Base-by-base conservation (phyloP, 2,329 filamentous ascomycete genomes). In the Aspergillus sp. region DNA sequence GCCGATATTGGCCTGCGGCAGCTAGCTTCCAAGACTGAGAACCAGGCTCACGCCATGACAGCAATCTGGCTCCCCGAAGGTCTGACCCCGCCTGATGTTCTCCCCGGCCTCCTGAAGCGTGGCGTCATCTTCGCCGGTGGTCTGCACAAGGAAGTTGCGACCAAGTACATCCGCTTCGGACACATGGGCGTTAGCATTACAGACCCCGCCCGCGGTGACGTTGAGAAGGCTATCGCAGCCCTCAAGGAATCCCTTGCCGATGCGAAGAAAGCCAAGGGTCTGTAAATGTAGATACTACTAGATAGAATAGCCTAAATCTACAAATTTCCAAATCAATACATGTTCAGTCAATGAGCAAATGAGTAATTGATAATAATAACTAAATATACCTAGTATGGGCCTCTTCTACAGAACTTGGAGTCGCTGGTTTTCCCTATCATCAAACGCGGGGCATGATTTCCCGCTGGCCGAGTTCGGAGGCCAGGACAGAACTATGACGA, bases 31-130 rank as follows among this genome's bases (percentile, higher is more conserved):
- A 90, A 93, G 74, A 89, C 90, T 0, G 91, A 93, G 68, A 90
- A 96, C 76, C 93, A 98, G 79, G 92, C 95, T 43, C 93, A 96
- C 75, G 92, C 90, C 68, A 99, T 99, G 95, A 99, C 95, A 3
- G 93, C 95, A 58, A 95, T 99, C 66, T 97, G 95, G 77, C 84
- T 99, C 55, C 95, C 95, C 2, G 91, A 98, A 61, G 88, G 84
- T 41, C 79, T 98, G 53, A 87, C 88, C 66, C 88, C 90, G 31
- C 84, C 92, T 2, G 90, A 96, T 64, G 81, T 99, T 35, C 82
- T 99, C 53, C 93, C 95, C 12, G 92, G 86, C 71, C 80, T 99
- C 62, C 77, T 91, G 62, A 90, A 90, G 79, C 93, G 90, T 76
- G 92, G 92, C 31, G 90, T 99, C 41, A 86, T 99, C 59, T 98